Evolutionary conservation across 805 yeast species (phyloP).

Genomic region (Cyberlindnera maclurae): DNA sequence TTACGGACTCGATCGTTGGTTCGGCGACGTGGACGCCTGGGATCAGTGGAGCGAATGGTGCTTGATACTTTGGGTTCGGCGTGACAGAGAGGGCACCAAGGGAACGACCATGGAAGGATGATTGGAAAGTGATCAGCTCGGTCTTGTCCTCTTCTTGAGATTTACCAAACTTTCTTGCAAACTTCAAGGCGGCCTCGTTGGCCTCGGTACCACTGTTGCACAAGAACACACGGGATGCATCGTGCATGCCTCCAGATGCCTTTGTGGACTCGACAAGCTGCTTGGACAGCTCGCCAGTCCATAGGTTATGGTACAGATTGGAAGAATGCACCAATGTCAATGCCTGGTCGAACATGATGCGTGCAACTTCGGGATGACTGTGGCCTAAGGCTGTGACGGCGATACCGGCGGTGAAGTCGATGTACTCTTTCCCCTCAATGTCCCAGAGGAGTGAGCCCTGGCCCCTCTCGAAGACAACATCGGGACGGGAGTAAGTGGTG

Average conservation of each 20-base stretch:
- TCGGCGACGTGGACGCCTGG: conserved; percentile 77
- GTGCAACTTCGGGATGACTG: conserved; percentile 64
- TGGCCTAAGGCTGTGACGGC: conserved; percentile 97
- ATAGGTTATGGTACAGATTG: conserved; percentile 76
- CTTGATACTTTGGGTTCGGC: conserved; percentile 87
- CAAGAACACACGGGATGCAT: conserved; percentile 69
- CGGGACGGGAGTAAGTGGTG: conserved; percentile 76
- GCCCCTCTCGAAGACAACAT: conserved; percentile 72
- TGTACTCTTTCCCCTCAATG: conserved; percentile 64
- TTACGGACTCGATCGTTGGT: conserved; percentile 54
- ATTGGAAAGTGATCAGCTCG: conserved; percentile 81
- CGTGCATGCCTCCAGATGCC: conserved; percentile 68
- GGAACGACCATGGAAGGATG: conserved; percentile 92
- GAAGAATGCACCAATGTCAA: conserved; percentile 72
- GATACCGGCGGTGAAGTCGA: conserved; percentile 93
- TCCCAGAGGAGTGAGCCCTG: conserved; percentile 79
- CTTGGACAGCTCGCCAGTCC: conserved; percentile 74
- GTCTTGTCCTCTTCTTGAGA: conserved; percentile 44
- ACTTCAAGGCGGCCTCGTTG: conserved; percentile 72
- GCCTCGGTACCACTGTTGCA: conserved; percentile 76
- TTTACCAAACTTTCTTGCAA: conserved; percentile 77
- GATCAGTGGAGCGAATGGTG: conserved; percentile 85
- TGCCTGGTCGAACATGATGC: conserved; percentile 68
- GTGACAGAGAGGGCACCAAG: conserved; percentile 92
- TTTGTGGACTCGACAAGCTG: conserved; percentile 64